These are phyloP conservation scores for Yamadazyma siamensis DNA, from an alignment of 1,139 yeast species.

Conservation along the genomic window DNA sequence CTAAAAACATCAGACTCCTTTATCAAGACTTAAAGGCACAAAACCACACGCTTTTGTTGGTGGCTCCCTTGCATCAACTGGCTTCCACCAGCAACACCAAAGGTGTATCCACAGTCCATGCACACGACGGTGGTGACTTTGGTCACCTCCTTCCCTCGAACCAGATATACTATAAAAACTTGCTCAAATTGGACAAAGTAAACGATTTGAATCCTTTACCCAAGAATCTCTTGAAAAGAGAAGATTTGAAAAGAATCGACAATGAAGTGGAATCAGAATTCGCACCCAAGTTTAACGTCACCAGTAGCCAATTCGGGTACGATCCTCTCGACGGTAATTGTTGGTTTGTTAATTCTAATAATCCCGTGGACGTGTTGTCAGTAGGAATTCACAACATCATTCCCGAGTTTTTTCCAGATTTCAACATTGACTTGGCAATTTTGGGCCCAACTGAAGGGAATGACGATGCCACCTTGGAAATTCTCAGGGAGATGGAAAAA, in stretches of 20 bases:
- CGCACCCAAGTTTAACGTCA: not conserved
- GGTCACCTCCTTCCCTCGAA: constrained; percentile 32
- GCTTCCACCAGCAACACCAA: constrained; percentile 2
- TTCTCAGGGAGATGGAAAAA: constrained; percentile 15
- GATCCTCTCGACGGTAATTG: constrained; percentile 32
- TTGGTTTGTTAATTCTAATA: constrained; percentile 37
- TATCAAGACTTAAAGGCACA: constrained; percentile 22
- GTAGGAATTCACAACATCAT: constrained; percentile 32
- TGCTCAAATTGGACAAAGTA: constrained; percentile 14
- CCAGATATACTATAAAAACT: constrained; percentile 27
- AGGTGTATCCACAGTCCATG: not conserved
- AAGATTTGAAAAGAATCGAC: constrained; percentile 6
- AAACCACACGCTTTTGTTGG: constrained; percentile 29
- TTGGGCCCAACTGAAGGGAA: constrained; percentile 39
- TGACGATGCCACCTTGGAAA: constrained; percentile 11
- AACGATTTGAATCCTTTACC: constrained; percentile 15
- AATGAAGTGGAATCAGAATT: constrained; percentile 5
- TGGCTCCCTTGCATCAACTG: constrained; percentile 30
- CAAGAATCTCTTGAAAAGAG: constrained; percentile 13
- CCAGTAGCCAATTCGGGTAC: constrained; percentile 22
- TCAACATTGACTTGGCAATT: constrained; percentile 35
- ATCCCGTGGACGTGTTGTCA: constrained; percentile 27
- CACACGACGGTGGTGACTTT: constrained; percentile 32
- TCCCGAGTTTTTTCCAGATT: constrained; percentile 26
- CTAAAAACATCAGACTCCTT: constrained; percentile 29